A percentile compares a stretch with the other conserved stretches of the same genome.
These are phyloP conservation scores for Pleoardoris graminearum DNA, from an alignment of 2,329 filamentous ascomycete species.

Conservation along the genomic window DNA sequence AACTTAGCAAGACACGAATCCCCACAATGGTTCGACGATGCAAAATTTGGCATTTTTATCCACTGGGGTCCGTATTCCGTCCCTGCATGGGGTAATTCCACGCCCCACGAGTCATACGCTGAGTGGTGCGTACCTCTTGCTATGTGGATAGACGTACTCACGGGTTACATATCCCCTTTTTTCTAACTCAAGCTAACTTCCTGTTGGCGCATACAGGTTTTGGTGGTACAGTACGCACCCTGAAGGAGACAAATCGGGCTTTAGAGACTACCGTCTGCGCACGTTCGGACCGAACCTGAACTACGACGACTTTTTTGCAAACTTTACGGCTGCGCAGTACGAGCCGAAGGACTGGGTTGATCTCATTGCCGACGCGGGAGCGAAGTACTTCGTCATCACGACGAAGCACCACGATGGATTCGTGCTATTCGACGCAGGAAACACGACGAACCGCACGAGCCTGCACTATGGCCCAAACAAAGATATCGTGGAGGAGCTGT, in stretches of 20 bases:
- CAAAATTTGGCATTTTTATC: constrained; percentile 64
- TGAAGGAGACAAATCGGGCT: constrained; percentile 48
- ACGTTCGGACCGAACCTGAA: constrained; percentile 54
- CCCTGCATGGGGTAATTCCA: constrained; percentile 57
- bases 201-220: constrained; percentile 41
- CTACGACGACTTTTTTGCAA: constrained; percentile 60
- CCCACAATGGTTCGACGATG: constrained; percentile 59
- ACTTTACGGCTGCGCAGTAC: constrained; percentile 57
- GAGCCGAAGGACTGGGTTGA: constrained; percentile 60
- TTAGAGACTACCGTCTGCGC: constrained; percentile 55
- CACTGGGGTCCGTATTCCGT: constrained; percentile 63
- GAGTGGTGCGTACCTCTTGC: no score
- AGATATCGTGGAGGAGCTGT: constrained; percentile 49
- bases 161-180: no score
- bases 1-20: constrained; percentile 47
- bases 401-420: constrained; percentile 54
- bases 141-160: no score
- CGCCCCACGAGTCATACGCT: constrained; percentile 37
- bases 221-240: constrained; percentile 57
- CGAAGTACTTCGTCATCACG: constrained; percentile 51
- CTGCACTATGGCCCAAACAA: constrained; percentile 47
- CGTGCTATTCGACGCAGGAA: constrained; percentile 49
- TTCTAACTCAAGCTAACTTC: no score
- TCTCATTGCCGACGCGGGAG: constrained; percentile 56
- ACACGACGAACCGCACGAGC: constrained; percentile 47